These are phyloP conservation scores for Fomitopsis pulvina DNA, from an alignment of 768 basidiomycete species.

Conservation along the genomic window DNA sequence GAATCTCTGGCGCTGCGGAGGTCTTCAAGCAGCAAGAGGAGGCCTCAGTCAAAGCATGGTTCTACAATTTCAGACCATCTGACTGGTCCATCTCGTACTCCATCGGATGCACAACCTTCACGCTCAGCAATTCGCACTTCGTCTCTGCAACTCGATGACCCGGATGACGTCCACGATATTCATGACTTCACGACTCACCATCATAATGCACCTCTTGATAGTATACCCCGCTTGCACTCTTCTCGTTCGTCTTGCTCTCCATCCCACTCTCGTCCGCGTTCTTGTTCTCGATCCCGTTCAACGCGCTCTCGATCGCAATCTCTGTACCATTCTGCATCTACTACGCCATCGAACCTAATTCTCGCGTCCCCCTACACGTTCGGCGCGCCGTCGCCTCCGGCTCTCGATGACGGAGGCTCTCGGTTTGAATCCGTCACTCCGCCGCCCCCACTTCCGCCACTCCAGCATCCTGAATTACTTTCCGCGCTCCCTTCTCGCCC, in stretches of 20 bases:
- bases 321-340: slow-evolving; percentile 8
- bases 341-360: slow-evolving; percentile 3
- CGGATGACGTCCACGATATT: background rate
- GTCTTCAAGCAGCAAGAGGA: slow-evolving; percentile 8
- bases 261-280: background rate
- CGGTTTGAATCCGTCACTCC: slow-evolving; percentile 25
- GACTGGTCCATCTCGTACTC: background rate
- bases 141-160: background rate
- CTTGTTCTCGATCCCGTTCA: slow-evolving; percentile 9
- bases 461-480: slow-evolving; percentile 34
- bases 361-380: slow-evolving; percentile 36
- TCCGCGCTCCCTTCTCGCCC: slow-evolving; percentile 17
- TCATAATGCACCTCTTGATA: background rate
- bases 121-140: slow-evolving; percentile 1
- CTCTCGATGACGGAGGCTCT: slow-evolving; percentile 10
- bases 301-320: slow-evolving; percentile 11
- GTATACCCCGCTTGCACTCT: background rate
- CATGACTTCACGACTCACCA: background rate
- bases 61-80: background rate
- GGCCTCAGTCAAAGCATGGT: background rate
- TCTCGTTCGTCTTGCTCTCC: background rate
- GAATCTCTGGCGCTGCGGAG: slow-evolving; percentile 5
- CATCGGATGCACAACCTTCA: slow-evolving; percentile 1
- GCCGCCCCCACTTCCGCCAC: slow-evolving; percentile 49
- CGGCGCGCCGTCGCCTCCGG: slow-evolving; percentile 29